Base-by-base conservation (phyloP, 73 alveolate species). In the Durusdinium trenchii region DNA sequence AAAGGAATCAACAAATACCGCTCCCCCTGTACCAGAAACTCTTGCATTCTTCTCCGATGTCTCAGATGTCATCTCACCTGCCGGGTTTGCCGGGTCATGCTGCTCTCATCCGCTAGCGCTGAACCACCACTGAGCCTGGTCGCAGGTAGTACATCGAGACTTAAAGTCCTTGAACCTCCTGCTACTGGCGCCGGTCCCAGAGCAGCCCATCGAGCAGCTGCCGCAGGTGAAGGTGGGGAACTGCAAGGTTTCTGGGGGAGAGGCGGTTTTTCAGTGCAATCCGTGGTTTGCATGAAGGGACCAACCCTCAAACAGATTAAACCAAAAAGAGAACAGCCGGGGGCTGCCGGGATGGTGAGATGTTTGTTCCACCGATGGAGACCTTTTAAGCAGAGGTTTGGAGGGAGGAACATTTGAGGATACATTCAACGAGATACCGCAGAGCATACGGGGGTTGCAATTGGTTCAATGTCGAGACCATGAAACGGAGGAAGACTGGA, bases 151-250 rank as follows among this genome's bases (percentile, higher is more conserved):
- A 47, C 99, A 99, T 95, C 52, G 99, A 42, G 99, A 99, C 92
- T 92, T 99, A 99, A 99, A 99, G 89, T 87, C 99, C 57, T 76
- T 99, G 73, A 99, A 99, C 95, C 81, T 99, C 60, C 99, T 99
- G 48, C 94, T 99, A 54, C 94, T 99, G 35, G 96, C 95, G 51
- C 78, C 99, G 9, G 35, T 94, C n/a, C n/a, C n/a, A n/a, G n/a
- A n/a, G 46, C 95, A 87, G 20, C 51, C 86, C 61, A 36, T 32
- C 47, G 92, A 76, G 42, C 94, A 94, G 36, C 62, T 94, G 3
- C 99, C 99, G 40, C 57, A 54, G 28, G 99, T 94, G 64, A 94
- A 94, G 98, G 96, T 48, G 0, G 47, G 79, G 12, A 64, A 64
- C 9, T 38, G 6, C 23, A 32, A 9, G 79, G n/a, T 16, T 23